A percentile compares a stretch with the other conserved stretches of the same genome.
Evolutionary conservation across 139 green algal species (phyloP).

Genomic region (Microglena sp.): DNA sequence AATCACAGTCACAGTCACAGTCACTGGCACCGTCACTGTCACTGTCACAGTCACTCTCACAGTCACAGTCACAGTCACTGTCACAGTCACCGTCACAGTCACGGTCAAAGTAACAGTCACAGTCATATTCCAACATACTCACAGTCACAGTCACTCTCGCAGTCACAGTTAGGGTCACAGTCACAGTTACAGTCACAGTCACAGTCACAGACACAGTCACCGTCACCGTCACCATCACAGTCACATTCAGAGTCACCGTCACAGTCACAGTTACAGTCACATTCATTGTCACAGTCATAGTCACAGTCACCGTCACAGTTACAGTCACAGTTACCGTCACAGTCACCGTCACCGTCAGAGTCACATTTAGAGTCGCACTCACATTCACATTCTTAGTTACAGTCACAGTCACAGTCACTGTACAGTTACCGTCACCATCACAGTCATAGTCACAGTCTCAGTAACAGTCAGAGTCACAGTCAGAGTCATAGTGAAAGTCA

Average conservation of each 20-base stretch:
- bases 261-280: slow-evolving; percentile 5
- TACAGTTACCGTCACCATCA: slow-evolving; percentile 27
- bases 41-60: too few relatives aligned
- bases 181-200: slow-evolving; percentile 5
- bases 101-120: too few relatives aligned
- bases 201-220: slow-evolving; percentile 3
- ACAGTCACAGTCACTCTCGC: too few relatives aligned
- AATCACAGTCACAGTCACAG: too few relatives aligned
- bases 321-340: slow-evolving; percentile 43
- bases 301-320: slow-evolving; percentile 63
- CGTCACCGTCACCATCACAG: not conserved
- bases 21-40: too few relatives aligned
- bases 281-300: slow-evolving; percentile 50
- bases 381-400: not conserved
- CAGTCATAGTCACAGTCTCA: slow-evolving; percentile 53
- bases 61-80: too few relatives aligned
- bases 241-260: not conserved
- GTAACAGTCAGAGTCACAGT: not conserved
- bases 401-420: not conserved
- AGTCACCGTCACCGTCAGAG: slow-evolving; percentile 35
- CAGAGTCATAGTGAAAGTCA: not conserved
- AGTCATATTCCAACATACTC: too few relatives aligned
- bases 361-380: slow-evolving; percentile 53
- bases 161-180: too few relatives aligned
- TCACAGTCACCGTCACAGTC: too few relatives aligned